Percentiles rank a stretch among this genome's conserved stretches.
Conservation (phyloP, 192 early-diverging fungal species). For the Chytriomyces confervae region DNA sequence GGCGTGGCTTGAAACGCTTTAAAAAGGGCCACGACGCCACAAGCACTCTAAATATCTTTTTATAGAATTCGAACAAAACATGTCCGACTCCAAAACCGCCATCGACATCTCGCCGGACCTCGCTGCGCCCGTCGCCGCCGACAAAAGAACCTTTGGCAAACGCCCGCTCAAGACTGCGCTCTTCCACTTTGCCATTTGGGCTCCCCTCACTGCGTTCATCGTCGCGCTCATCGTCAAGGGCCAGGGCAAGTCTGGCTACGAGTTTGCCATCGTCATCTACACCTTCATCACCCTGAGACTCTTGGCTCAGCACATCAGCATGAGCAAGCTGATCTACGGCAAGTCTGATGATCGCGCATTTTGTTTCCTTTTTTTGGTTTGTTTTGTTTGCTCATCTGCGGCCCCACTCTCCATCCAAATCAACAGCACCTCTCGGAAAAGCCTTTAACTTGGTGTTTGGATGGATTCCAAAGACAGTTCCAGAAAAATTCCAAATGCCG, state of each 20-base stretch:
- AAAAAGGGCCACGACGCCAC: too few species aligned
- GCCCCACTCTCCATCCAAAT: not conserved
- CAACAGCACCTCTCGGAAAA: conserved; percentile 37
- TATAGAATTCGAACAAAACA: too few species aligned
- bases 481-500: conserved; percentile 46
- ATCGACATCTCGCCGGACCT: not conserved
- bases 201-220: conserved; percentile 65
- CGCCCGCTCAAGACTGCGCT: conserved; percentile 27
- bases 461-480: conserved; percentile 37
- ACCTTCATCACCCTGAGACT: conserved; percentile 51
- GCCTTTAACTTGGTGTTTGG: conserved; percentile 43
- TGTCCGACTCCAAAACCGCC: not conserved
- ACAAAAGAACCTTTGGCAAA: conserved; percentile 54
- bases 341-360: not conserved
- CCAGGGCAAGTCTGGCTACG: conserved; percentile 50
- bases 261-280: conserved; percentile 45
- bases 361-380: not conserved
- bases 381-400: not conserved
- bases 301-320: conserved; percentile 53
- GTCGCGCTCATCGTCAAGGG: conserved; percentile 64
- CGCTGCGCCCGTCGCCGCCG: not conserved
- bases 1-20: too few species aligned
- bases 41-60: too few species aligned
- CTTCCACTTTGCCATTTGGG: conserved; percentile 57
- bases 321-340: conserved; percentile 47